Conservation (phyloP, 2,329 filamentous ascomycete genomes). For the Fusarium humuli region DNA sequence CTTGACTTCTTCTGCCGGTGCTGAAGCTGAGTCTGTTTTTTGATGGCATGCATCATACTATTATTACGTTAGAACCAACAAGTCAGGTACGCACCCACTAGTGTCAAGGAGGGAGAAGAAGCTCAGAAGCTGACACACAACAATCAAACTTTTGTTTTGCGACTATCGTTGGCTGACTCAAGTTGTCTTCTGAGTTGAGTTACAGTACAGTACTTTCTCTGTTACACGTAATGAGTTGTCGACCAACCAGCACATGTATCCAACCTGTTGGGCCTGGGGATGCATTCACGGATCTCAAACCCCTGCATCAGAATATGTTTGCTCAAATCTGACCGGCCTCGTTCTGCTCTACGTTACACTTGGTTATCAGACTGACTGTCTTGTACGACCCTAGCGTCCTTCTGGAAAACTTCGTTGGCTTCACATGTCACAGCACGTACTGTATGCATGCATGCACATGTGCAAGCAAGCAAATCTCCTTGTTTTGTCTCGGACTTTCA, state of each 20-base stretch:
- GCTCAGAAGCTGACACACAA: constrained; percentile 30
- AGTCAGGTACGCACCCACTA: constrained; percentile 7
- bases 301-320: constrained; percentile 30
- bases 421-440: constrained; percentile 12
- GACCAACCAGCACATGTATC: constrained; percentile 16
- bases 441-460: constrained; percentile 22
- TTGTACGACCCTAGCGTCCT: constrained; percentile 23
- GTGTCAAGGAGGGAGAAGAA: constrained; percentile 1
- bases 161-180: constrained; percentile 6
- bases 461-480: background rate
- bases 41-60: constrained; percentile 20
- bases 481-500: constrained; percentile 3
- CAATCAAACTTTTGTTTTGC: constrained; percentile 21
- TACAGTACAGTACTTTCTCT: background rate
- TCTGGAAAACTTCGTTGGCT: constrained; percentile 42
- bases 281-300: constrained; percentile 22
- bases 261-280: constrained; percentile 14
- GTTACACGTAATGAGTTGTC: background rate
- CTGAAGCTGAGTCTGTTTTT: constrained; percentile 6
- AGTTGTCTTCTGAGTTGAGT: constrained; percentile 3
- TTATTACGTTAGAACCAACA: background rate
- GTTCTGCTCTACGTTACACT: background rate
- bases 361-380: background rate
- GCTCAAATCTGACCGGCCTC: constrained; percentile 13
- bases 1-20: background rate